These are phyloP conservation scores for Epicoccum nigrum DNA, from an alignment of 2,329 filamentous ascomycete species.

Conservation along the genomic window DNA sequence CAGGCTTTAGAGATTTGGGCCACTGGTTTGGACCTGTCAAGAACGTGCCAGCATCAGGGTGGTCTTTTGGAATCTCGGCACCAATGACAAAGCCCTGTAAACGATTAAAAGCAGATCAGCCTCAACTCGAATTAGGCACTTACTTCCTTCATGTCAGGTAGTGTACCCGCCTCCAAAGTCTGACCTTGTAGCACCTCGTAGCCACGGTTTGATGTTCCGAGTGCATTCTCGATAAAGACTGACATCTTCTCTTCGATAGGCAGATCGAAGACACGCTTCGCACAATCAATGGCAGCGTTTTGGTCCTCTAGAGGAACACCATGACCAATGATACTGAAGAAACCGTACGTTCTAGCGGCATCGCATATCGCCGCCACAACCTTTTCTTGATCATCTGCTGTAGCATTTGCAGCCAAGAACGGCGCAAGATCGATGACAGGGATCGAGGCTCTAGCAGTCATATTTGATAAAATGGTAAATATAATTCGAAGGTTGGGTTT, in stretches of 20 bases:
- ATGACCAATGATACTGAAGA: conserved; percentile 23
- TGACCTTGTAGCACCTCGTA: conserved; percentile 16
- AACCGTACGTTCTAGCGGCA: conserved; percentile 19
- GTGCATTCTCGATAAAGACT: conserved; percentile 12
- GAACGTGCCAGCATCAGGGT: conserved; percentile 7
- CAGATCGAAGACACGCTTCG: conserved; percentile 16
- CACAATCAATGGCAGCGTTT: conserved; percentile 2
- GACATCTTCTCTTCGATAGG: conserved; percentile 21
- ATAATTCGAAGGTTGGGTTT: too few relatives aligned
- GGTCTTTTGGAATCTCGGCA: conserved; percentile 9
- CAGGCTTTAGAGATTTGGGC: not conserved
- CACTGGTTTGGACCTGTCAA: conserved; percentile 7
- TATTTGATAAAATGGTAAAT: not conserved
- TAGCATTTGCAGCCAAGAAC: not conserved
- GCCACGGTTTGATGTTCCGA: conserved; percentile 13
- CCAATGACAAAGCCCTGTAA: conserved; percentile 14
- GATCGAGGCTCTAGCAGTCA: not conserved
- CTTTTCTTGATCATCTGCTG: not conserved
- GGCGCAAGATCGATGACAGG: not conserved
- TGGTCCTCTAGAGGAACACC: conserved; percentile 18
- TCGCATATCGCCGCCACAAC: conserved; percentile 17
- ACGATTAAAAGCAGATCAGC: too few relatives aligned
- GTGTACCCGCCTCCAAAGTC: conserved; percentile 5
- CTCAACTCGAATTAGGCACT: not conserved
- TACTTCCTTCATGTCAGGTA: conserved; percentile 25